Evolutionary conservation across 257 asterid genomes (phyloP).

Genomic region (Forsythia suspensa): DNA sequence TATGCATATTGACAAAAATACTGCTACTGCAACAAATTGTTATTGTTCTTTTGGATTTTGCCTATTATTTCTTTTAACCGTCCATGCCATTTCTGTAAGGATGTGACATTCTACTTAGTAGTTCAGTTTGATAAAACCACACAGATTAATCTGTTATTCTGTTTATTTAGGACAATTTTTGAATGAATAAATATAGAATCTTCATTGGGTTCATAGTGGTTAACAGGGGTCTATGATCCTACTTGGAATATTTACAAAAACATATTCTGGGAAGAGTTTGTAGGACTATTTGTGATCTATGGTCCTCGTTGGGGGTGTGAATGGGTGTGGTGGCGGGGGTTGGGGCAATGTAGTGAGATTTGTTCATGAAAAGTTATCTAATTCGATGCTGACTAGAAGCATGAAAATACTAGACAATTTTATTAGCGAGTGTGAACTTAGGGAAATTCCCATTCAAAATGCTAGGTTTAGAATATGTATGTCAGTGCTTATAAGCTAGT

Average conservation of each 20-base stretch:
- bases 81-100: background rate
- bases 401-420: background rate
- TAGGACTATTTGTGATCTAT: background rate
- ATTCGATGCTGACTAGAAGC: background rate
- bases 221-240: too few relatives aligned
- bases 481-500: too few relatives aligned
- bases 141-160: background rate
- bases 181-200: too few relatives aligned
- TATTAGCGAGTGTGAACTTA: too few relatives aligned
- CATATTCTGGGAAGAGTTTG: background rate
- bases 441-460: background rate
- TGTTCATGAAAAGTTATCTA: background rate
- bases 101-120: background rate
- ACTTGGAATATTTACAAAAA: too few relatives aligned
- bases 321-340: background rate
- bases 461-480: background rate
- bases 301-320: background rate
- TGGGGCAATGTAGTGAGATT: background rate
- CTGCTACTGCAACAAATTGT: background rate
- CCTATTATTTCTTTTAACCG: background rate
- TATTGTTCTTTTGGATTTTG: background rate
- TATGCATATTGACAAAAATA: background rate
- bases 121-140: background rate
- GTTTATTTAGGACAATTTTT: background rate
- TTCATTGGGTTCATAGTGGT: too few relatives aligned